Base-by-base conservation (phyloP, 352 stramenopile species). In the Phytophthora sojae region DNA sequence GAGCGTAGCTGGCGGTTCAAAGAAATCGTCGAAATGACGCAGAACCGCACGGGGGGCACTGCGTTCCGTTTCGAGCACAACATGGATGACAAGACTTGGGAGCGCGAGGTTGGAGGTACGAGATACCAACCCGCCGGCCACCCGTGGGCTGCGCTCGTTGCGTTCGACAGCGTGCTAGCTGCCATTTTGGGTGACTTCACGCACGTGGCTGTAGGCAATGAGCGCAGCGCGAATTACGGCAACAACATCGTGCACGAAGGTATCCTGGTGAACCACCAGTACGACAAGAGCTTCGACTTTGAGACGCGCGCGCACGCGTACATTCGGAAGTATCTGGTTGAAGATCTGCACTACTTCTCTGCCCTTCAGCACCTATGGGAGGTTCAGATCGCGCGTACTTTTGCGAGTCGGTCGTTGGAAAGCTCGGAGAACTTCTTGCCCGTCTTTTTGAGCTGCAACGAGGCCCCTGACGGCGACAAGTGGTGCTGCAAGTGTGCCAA, bases 251-350 rank as follows among this genome's bases (percentile, higher is more conserved):
- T 59, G 23, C 71, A 82, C 23, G 60, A 77, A 50, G 75, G 75
- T 26, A 66, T 67, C 6, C 32, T 51, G 4, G 78, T 85, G 39
- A 85, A 83, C 60, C 78, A 83, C 55, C 78, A 83, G 50, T 83
- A 80, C 44, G 78, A 85, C 78, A 85, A 85, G 64, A 82, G 72
- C 57, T 85, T 83, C 57, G 64, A 69, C 29, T 82, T 83, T 56
- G 78, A 83, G 32, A 64, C 39, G 14, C 67, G 59, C 0, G 72
- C 64, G 11, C 72, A 83, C 37, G 56, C 45, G 21, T 85, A 85
- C 52, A 83, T 85, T 7, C 62, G 66, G 21, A 75, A 69, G 58
- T 80, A 80, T 44, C 37, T 83, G 15, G 69, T 80, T 11, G 44
- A 69, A 57, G 76, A 76, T 42, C 45, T 85, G 51, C 72, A 83